Evolutionary conservation across 2,329 filamentous ascomycete genomes (phyloP), one percentile per base, ranked within the genome.

Genomic region (Colletotrichum sp.): DNA sequence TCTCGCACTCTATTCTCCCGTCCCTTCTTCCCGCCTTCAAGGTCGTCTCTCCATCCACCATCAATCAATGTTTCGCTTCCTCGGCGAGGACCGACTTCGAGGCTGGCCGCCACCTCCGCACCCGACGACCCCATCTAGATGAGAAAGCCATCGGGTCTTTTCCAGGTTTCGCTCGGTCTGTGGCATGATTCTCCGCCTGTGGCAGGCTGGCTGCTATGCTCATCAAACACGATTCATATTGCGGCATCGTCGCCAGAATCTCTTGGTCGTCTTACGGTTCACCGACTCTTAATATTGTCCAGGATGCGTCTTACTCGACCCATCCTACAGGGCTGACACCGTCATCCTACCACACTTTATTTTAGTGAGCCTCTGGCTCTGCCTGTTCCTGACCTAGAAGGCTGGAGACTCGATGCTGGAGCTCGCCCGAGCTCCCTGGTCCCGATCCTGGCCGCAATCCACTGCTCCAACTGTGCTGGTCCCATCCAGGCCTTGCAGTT

Each of bases 281-380:
- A 59, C 69, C 55, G 69, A 67, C 72, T 32, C 30, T 55, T 49
- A 21, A 26, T 68, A 34, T 64, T 44, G 55, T 8, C 73, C 34
- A 52, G 73, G 63, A 68, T 76, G 8, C 16, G 63, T 69, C 73
- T 76, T 68, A 68, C 57, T 72, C 32, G 36, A 21, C n/a, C 63
- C 39, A 68, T 69, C 7, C 32, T 52, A 64, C 73, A 72, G n/a
- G 63, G 73, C 69, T 76, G 73, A 76, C 73, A 15, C 26, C 55
- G 18, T 67, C 39, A 64, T 72, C 55, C 26, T 72, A 13, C 39
- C 69, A 63, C 28, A 39, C 57, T 70, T 8, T 49, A 8, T 49
- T 60, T 65, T 69, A 55, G 60, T 74, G 66, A 63, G n/a, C 71
- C 24, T 21, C 34, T 16, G 39, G 13, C 36, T 64, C 60, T 57